Base-by-base conservation (phyloP, 2,329 filamentous ascomycete genomes). In the Aspergillus ochraceoroseus region DNA sequence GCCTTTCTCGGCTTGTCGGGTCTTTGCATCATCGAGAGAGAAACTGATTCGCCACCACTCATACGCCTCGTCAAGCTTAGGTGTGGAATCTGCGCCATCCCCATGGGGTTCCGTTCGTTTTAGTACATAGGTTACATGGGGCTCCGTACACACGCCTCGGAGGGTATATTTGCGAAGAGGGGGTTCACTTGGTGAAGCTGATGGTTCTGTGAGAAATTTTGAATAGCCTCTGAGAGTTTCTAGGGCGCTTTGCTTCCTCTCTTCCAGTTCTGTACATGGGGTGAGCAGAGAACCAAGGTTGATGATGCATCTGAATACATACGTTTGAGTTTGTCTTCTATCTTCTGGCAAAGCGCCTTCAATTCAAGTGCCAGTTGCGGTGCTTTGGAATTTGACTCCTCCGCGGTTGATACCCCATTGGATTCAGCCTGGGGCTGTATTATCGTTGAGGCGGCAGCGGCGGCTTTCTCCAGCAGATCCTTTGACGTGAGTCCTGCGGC, bases 41-140 rank as follows among this genome's bases (percentile, higher is more conserved):
- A 72, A 76, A 43, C 71, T 72, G 44, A 75, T 68, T 20, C 73
- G 72, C 75, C 75, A 78, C 75, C 75, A 78, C 49, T 75, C 67
- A 59, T 68, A 71, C 31, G 61, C 58, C n/a, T 55, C 41, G 9
- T 44, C 43, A 50, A 35, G n/a, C n/a, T n/a, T n/a, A n/a, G n/a
- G n/a, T n/a, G n/a, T n/a, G n/a, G n/a, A n/a, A n/a, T n/a, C n/a
- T n/a, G n/a, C n/a, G n/a, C n/a, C n/a, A n/a, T n/a, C n/a, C n/a
- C n/a, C n/a, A n/a, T n/a, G 41, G 6, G 47, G 25, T 3, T 38
- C 53, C 8, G 51, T 60, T 4, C 64, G 65, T 17, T 68, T 66
- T 12, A 77, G 65, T 11, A 82, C 58, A 50, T 80, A 82, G 22
- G 72, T 76, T 17, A 79, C 68, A 51, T 76, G 72, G 1, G 74